A percentile compares a stretch with the other conserved stretches of the same genome.
Conservation (phyloP, 2,329 filamentous ascomycete species). For the Corynespora cassiicola region DNA sequence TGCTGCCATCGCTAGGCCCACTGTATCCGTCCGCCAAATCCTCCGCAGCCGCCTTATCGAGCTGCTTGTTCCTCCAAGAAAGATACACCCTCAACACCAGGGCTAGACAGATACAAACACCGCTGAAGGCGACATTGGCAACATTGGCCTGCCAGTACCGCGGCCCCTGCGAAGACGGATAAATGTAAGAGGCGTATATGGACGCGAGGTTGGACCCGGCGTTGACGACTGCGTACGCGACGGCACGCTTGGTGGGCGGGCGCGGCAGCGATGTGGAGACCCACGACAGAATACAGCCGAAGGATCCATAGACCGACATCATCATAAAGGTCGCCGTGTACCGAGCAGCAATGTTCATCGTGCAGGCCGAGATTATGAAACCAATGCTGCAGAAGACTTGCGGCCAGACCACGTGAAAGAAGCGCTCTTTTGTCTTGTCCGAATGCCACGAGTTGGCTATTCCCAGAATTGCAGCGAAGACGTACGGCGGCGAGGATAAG, state of each 20-base stretch:
- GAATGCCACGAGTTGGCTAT: slow-evolving; percentile 48
- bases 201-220: slow-evolving; percentile 14
- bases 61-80: slow-evolving; percentile 13
- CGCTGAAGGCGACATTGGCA: slow-evolving; percentile 14
- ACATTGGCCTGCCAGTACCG: slow-evolving; percentile 17
- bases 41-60: slow-evolving; percentile 9
- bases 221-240: slow-evolving; percentile 64
- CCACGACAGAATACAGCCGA: slow-evolving; percentile 20
- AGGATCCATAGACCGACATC: slow-evolving; percentile 15
- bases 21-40: slow-evolving; percentile 7
- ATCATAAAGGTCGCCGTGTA: slow-evolving; percentile 18
- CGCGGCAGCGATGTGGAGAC: slow-evolving; percentile 46
- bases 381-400: slow-evolving; percentile 58
- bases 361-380: slow-evolving; percentile 61
- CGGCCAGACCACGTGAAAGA: slow-evolving; percentile 47
- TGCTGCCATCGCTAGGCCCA: slow-evolving; percentile 2
- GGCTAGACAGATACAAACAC: slow-evolving; percentile 8
- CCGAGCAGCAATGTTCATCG: slow-evolving; percentile 53
- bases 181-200: slow-evolving; percentile 17
- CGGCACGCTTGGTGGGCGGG: slow-evolving; percentile 63
- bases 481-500: slow-evolving; percentile 63
- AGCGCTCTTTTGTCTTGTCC: slow-evolving; percentile 48
- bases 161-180: slow-evolving; percentile 11
- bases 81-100: slow-evolving; percentile 10
- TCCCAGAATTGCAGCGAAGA: slow-evolving; percentile 10